phyloP scores from a whole-genome alignment of 225 moss, liverwort and hornwort genomes.

The Straminergon stramineum region DNA sequence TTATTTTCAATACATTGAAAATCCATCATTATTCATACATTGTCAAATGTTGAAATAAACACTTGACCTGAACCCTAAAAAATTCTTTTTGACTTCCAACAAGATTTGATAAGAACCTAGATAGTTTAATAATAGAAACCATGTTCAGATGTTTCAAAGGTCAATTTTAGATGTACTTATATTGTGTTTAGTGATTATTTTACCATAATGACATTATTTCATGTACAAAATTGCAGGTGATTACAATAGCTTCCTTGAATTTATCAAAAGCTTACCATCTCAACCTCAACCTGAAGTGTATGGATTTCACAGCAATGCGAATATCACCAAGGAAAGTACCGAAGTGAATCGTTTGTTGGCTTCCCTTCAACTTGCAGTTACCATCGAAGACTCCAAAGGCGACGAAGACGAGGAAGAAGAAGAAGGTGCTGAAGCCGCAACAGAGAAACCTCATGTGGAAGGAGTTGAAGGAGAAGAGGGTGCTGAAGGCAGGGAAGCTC shows the following conservation, averaged over 20 bases:
- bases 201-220: too few species aligned
- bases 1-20: too few species aligned
- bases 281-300: slow-evolving; percentile 76
- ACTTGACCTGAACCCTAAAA: fast-evolving
- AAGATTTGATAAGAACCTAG: not conserved
- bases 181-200: too few species aligned
- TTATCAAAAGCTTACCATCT: slow-evolving; percentile 64
- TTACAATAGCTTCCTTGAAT: slow-evolving; percentile 54
- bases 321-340: slow-evolving; percentile 65
- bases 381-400: slow-evolving; percentile 33
- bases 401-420: not conserved
- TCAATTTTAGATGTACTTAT: not conserved
- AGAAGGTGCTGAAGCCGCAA: not conserved
- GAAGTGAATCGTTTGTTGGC: slow-evolving; percentile 47
- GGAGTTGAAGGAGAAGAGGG: not conserved
- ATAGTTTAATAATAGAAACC: not conserved
- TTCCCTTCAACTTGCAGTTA: slow-evolving; percentile 51
- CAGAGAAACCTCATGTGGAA: not conserved
- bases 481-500: not conserved
- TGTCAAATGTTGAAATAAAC: too few species aligned
- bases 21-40: too few species aligned
- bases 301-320: slow-evolving; percentile 77
- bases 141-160: not conserved
- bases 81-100: not conserved
- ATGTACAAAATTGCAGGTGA: slow-evolving; percentile 14